Evolutionary conservation across 768 basidiomycete species (phyloP), one percentile per base, ranked within the genome.

Genomic region (Collybiopsis confluens): DNA sequence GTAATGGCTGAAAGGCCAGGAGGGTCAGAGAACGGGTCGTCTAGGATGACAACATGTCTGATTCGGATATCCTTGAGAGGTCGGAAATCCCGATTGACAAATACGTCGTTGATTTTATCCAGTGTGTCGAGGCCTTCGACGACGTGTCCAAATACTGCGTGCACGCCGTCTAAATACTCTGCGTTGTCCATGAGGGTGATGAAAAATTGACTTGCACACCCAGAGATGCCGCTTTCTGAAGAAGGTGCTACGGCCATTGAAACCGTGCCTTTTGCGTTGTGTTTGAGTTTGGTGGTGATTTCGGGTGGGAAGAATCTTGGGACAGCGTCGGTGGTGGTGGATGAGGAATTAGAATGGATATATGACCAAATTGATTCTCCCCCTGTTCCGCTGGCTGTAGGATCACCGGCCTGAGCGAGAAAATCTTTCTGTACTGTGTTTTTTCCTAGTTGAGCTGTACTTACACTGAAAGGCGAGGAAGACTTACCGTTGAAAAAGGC

Each of bases 241-340:
- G 83, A 74, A n/a, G 93, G 93, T 2, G 96, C 90, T 9, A 98
- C 84, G 7, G 97, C 97, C 97, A 98, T 98, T 0, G 94, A 98
- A 15, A 99, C 89, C 0, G 93, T 98, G 18, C 97, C 97, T 59
- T 81, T 85, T 8, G 74, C 70, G 0, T 76, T 76, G 65, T 99
- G 97, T 69, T 98, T 98, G 56, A 98, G 77, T 54, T 78, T 81
- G 1, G 90, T 85, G 1, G 81, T 70, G 52, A 94, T 77, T 65
- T 92, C 90, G 0, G 94, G 94, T n/a, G 80, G 66, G 64, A 95
- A 95, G 69, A 97, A 95, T 24, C 94, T 85, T n/a, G 84, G 73
- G 6, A 76, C 65, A 10, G 68, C 27, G 28, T 54, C 35, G 35
- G 62, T 52, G 53, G 64, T 28, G 21, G 30, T 11, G 8, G 36